Evolutionary conservation across 1,284 basidiomycete species (phyloP).

Genomic region (Volvariella surrecta): DNA sequence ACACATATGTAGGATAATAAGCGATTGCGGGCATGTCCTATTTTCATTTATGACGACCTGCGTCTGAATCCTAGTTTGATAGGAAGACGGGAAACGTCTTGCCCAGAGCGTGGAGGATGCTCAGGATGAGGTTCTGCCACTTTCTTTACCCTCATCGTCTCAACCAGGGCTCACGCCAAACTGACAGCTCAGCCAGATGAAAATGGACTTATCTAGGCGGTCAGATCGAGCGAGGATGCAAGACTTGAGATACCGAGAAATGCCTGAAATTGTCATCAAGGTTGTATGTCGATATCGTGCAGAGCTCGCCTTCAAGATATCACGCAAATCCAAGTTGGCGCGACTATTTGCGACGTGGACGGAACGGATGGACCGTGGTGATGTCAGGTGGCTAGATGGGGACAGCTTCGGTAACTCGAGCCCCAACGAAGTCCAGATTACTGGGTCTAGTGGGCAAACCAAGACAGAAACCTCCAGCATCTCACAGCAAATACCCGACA

Average conservation of each 20-base stretch:
- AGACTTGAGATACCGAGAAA: constrained; percentile 68
- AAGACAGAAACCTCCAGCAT: constrained; percentile 28
- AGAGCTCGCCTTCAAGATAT: constrained; percentile 83
- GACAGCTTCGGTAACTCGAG: constrained; percentile 13
- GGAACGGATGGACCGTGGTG: constrained; percentile 63
- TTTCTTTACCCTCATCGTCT: constrained; percentile 7
- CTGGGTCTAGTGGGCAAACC: constrained; percentile 24
- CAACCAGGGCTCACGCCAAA: constrained; percentile 6
- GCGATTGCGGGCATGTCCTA: constrained; percentile 52
- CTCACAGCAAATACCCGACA: constrained; percentile 20
- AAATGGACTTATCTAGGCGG: constrained; percentile 67
- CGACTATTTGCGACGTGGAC: constrained; percentile 81
- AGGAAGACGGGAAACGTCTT: constrained; percentile 78
- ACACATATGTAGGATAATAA: constrained; percentile 62
- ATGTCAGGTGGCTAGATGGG: constrained; percentile 30
- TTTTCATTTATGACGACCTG: neutral
- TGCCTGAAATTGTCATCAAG: constrained; percentile 77
- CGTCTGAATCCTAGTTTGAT: neutral
- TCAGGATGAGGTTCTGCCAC: constrained; percentile 57
- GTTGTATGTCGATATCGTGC: constrained; percentile 80
- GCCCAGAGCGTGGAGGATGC: constrained; percentile 73
- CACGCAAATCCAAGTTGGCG: constrained; percentile 74
- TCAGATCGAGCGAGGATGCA: constrained; percentile 66
- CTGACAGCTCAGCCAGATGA: constrained; percentile 65
- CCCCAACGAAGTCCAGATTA: neutral